Evolutionary conservation across 192 early-diverging fungal species (phyloP).

Genomic region (Coemansia sp.): DNA sequence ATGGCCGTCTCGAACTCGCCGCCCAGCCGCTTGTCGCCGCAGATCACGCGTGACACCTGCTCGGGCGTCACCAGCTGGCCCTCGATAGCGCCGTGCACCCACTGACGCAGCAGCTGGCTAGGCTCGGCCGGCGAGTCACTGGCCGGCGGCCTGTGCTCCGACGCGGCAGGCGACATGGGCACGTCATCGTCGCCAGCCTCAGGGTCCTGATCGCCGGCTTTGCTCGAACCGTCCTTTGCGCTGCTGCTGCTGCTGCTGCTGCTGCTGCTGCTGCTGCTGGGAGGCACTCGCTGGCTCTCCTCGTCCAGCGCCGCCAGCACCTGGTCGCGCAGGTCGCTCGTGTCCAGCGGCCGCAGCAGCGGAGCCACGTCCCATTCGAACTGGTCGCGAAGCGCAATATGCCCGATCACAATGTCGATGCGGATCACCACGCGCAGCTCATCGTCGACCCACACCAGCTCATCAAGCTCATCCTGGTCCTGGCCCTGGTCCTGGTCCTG

Average conservation of each 20-base stretch:
- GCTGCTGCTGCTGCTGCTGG: background rate
- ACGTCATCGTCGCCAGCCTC: constrained; percentile 7
- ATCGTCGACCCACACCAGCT: constrained; percentile 39
- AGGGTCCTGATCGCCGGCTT: background rate
- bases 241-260: background rate
- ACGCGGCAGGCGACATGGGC: constrained; percentile 1
- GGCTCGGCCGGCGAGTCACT: background rate
- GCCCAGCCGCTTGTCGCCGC: constrained; percentile 73
- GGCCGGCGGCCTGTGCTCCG: background rate
- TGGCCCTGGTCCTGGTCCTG: background rate
- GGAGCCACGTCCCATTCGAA: constrained; percentile 89
- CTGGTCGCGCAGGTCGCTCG: constrained; percentile 24
- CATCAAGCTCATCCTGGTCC: constrained; percentile 1
- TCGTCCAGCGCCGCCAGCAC: constrained; percentile 2
- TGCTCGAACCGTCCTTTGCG: background rate
- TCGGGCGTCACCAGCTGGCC: constrained; percentile 66
- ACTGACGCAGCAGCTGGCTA: constrained; percentile 10
- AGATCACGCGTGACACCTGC: constrained; percentile 79
- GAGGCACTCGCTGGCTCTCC: background rate
- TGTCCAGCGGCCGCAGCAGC: constrained; percentile 38
- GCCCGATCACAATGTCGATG: constrained; percentile 87
- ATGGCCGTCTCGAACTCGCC: constrained; percentile 93
- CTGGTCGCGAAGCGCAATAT: constrained; percentile 83
- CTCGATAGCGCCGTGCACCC: constrained; percentile 37
- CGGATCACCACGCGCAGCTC: constrained; percentile 84